phyloP scores from a whole-genome alignment of 2,329 filamentous ascomycete genomes.

The Orbilia javanica region DNA sequence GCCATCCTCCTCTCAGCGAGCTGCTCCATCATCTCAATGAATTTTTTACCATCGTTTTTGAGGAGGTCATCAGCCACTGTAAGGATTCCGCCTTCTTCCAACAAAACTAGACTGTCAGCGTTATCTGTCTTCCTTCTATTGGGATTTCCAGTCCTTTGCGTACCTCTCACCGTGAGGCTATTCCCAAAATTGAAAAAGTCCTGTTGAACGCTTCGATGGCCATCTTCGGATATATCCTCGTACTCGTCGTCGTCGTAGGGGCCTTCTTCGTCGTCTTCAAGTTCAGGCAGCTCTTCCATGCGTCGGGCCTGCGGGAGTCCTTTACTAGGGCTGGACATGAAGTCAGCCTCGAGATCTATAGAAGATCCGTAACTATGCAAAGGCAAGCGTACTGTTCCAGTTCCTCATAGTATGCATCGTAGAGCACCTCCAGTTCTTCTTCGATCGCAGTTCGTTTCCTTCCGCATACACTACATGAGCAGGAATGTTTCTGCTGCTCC shows the following conservation, averaged over 20 bases:
- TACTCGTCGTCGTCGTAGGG: conserved; percentile 76
- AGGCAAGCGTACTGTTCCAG: conserved; percentile 96
- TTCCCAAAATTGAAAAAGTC: conserved; percentile 99
- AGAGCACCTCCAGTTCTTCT: conserved; percentile 95
- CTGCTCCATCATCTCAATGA: conserved; percentile 99
- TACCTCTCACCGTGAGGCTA: conserved; percentile 86
- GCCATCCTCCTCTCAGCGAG: conserved; percentile 97
- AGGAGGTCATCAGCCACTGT: conserved; percentile 98
- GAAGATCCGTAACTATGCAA: conserved; percentile 2
- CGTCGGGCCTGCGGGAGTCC: conserved; percentile 76
- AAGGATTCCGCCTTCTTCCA: conserved; percentile 86
- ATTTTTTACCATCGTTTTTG: conserved; percentile 99
- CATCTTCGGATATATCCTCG: conserved; percentile 71
- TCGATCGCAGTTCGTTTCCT: conserved; percentile 97
- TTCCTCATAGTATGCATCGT: conserved; percentile 98
- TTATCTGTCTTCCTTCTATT: not conserved
- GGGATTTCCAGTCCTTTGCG: not conserved
- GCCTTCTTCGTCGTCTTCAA: conserved; percentile 71
- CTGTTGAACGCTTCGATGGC: conserved; percentile 75
- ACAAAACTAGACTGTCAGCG: conserved; percentile 59
- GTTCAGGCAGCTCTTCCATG: conserved; percentile 69
- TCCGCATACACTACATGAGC: conserved; percentile 96
- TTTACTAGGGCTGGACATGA: conserved; percentile 75
- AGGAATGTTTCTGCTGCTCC: conserved; percentile 99
- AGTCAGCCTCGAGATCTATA: conserved; percentile 37